A percentile compares a stretch with the other conserved stretches of the same genome.
Conservation (phyloP, 2,329 filamentous ascomycete genomes). For the Ceratocystis huliohia region DNA sequence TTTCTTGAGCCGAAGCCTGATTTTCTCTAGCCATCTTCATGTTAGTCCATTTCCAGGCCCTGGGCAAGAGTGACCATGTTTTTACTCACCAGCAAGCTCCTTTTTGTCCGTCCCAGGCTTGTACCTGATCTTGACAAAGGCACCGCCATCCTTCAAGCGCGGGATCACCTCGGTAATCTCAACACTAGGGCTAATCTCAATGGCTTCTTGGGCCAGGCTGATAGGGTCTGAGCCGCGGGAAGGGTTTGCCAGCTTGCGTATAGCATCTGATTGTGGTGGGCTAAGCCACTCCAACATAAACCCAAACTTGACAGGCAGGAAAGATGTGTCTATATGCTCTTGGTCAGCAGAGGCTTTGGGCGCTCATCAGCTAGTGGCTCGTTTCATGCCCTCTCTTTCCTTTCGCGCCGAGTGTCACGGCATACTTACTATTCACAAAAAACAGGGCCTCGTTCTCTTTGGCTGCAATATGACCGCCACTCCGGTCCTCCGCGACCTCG, state of each 20-base stretch:
- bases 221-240: constrained; percentile 43
- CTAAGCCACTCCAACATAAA: constrained; percentile 19
- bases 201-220: constrained; percentile 45
- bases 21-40: constrained; percentile 29
- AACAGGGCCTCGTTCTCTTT: constrained; percentile 66
- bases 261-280: constrained; percentile 14
- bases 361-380: background rate
- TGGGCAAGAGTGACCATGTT: background rate
- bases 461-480: constrained; percentile 70
- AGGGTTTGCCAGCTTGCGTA: constrained; percentile 36
- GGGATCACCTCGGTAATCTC: constrained; percentile 72
- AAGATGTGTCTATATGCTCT: constrained; percentile 13
- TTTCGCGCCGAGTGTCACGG: background rate
- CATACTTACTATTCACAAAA: constrained; percentile 69
- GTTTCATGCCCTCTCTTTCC: background rate
- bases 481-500: constrained; percentile 42
- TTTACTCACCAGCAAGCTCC: constrained; percentile 32
- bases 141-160: constrained; percentile 79
- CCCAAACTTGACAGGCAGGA: constrained; percentile 17
- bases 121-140: constrained; percentile 73
- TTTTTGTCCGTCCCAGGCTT: constrained; percentile 30
- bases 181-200: constrained; percentile 49
- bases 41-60: background rate
- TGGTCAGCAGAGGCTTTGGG: background rate
- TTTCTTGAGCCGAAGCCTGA: constrained; percentile 52